These are phyloP conservation scores for Microsporum audouinii DNA, from an alignment of 2,329 filamentous ascomycete genomes.

Conservation along the genomic window DNA sequence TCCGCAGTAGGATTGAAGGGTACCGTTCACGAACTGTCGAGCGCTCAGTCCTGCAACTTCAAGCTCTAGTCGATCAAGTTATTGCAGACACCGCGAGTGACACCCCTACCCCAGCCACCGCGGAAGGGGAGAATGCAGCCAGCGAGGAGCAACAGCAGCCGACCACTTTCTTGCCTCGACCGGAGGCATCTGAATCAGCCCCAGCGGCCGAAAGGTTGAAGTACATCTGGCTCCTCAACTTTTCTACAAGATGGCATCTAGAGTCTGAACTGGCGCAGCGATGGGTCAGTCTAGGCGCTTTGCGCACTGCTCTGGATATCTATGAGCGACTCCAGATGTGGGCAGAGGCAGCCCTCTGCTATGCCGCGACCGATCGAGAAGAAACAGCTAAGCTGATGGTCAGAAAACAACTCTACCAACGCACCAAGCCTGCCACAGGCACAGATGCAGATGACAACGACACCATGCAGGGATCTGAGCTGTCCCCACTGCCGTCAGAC, in stretches of 20 bases:
- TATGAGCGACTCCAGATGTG: conserved; percentile 88
- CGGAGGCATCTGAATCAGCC: conserved; percentile 66
- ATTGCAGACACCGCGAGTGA: conserved; percentile 63
- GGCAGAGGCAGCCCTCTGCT: conserved; percentile 88
- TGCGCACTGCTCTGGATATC: conserved; percentile 85
- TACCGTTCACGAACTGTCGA: conserved; percentile 81
- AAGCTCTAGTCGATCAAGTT: conserved; percentile 90
- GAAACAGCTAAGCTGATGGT: conserved; percentile 70
- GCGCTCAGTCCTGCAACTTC: conserved; percentile 78
- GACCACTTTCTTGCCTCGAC: conserved; percentile 68
- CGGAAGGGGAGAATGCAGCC: conserved; percentile 14
- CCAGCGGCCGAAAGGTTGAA: conserved; percentile 58
- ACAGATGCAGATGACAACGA: conserved; percentile 43
- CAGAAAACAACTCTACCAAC: conserved; percentile 65
- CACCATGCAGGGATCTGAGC: conserved; percentile 55
- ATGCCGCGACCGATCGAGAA: conserved; percentile 66
- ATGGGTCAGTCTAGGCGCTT: conserved; percentile 81
- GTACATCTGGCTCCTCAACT: conserved; percentile 73
- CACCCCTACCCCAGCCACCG: conserved; percentile 23
- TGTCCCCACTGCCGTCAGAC: conserved; percentile 61
- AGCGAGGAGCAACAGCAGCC: conserved; percentile 30
- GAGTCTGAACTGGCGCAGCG: conserved; percentile 84
- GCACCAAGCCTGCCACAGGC: conserved; percentile 34
- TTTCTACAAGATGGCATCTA: conserved; percentile 83
- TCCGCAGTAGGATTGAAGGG: conserved; percentile 79